These are phyloP conservation scores for Chlorophyllum brunneum DNA, from an alignment of 768 basidiomycete species.

Conservation along the genomic window DNA sequence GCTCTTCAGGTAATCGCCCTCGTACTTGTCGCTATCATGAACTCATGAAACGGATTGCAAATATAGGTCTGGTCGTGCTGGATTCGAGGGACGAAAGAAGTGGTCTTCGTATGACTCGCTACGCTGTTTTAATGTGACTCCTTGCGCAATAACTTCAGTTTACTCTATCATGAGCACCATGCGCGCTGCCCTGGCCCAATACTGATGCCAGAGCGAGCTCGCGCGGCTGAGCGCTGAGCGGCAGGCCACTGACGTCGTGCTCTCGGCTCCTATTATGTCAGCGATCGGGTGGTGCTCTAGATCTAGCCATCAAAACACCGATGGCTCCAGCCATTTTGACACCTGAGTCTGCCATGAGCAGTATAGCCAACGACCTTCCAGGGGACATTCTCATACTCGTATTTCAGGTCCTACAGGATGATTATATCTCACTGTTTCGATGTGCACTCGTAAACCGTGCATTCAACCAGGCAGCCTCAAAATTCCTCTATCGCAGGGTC, in stretches of 20 bases:
- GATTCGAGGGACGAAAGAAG: neutral
- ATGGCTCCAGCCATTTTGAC: too few relatives aligned
- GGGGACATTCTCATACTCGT: conserved; percentile 34
- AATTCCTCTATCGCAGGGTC: conserved; percentile 41
- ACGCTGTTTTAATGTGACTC: neutral
- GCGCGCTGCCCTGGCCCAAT: too few relatives aligned
- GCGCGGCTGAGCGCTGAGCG: too few relatives aligned
- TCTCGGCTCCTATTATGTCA: conserved; percentile 8
- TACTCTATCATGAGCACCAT: too few relatives aligned
- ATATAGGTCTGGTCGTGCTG: neutral
- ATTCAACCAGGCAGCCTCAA: conserved; percentile 42
- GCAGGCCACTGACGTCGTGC: neutral
- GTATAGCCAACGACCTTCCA: conserved; percentile 16
- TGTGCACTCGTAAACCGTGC: conserved; percentile 43
- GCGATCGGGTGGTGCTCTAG: neutral
- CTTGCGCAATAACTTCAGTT: neutral
- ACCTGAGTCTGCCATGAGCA: neutral
- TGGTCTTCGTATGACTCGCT: neutral
- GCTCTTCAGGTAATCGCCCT: neutral
- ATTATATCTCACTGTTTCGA: conserved; percentile 31
- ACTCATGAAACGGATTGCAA: too few relatives aligned
- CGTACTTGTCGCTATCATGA: neutral
- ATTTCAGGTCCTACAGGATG: conserved; percentile 27
- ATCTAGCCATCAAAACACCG: neutral
- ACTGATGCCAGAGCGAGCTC: too few relatives aligned